Percentiles rank a stretch among this genome's conserved stretches.
These are phyloP conservation scores for Exobasidium rhododendri DNA, from an alignment of 1,284 basidiomycete genomes.

Conservation along the genomic window DNA sequence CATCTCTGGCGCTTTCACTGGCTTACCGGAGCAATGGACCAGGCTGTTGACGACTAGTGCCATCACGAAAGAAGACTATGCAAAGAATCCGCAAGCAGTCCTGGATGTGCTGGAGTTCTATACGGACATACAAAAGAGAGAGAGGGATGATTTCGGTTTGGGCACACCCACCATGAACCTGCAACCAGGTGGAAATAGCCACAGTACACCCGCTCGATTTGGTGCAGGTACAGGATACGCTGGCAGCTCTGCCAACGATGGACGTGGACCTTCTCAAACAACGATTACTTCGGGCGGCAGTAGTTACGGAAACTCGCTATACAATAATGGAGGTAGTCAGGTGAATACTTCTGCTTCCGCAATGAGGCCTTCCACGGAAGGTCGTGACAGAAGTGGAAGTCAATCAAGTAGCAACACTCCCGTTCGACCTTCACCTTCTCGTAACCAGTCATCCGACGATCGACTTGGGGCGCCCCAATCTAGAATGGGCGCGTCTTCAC, in stretches of 20 bases:
- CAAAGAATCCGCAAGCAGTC: slow-evolving; percentile 92
- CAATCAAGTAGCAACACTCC: neutral
- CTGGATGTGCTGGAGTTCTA: slow-evolving; percentile 97
- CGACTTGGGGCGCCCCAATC: neutral
- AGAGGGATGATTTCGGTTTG: slow-evolving; percentile 67
- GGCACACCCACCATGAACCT: slow-evolving; percentile 51
- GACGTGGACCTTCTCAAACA: slow-evolving; percentile 7
- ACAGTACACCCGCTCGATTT: slow-evolving; percentile 27
- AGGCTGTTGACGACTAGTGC: slow-evolving; percentile 91
- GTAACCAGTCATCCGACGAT: slow-evolving; percentile 3
- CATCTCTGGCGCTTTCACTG: slow-evolving; percentile 86
- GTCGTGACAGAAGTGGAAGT: neutral
- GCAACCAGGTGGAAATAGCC: slow-evolving; percentile 40
- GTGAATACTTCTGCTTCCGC: neutral
- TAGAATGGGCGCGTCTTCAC: slow-evolving; percentile 11
- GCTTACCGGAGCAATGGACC: slow-evolving; percentile 94
- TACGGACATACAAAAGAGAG: slow-evolving; percentile 92
- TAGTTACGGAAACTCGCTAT: neutral
- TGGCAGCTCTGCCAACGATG: slow-evolving; percentile 17
- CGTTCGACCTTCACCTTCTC: slow-evolving; percentile 1
- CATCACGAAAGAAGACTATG: slow-evolving; percentile 96
- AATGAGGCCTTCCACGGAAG: neutral
- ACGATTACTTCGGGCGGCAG: neutral
- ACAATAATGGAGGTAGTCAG: neutral
- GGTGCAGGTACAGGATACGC: slow-evolving; percentile 22